Conservation (phyloP, 768 basidiomycete species). For the Royoungia palumana region DNA sequence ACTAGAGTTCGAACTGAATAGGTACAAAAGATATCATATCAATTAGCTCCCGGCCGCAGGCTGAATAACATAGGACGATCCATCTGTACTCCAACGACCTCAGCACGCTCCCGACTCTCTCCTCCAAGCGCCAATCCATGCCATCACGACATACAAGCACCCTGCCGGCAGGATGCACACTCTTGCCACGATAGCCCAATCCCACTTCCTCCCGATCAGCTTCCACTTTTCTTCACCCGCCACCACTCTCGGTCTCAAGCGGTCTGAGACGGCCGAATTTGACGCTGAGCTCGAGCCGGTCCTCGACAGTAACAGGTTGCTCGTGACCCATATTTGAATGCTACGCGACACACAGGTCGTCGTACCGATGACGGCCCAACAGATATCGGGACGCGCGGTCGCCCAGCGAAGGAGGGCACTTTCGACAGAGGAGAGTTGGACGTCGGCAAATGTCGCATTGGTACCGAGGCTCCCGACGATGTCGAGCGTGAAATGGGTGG, state of each 20-base stretch:
- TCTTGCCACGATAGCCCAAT: slow-evolving; percentile 70
- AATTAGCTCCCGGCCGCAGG: background rate
- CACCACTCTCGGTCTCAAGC: slow-evolving; percentile 16
- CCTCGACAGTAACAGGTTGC: slow-evolving; percentile 55
- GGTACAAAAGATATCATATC: background rate
- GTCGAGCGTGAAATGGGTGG: slow-evolving; percentile 80
- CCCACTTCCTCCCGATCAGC: slow-evolving; percentile 62
- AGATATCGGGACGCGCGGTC: slow-evolving; percentile 69
- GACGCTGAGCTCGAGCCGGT: slow-evolving; percentile 1
- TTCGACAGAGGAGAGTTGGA: slow-evolving; percentile 20
- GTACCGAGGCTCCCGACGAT: slow-evolving; percentile 50
- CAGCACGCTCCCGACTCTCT: slow-evolving; percentile 34
- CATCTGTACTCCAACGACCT: background rate
- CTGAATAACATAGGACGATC: background rate
- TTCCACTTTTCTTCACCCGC: slow-evolving; percentile 18
- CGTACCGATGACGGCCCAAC: slow-evolving; percentile 88
- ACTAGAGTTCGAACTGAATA: background rate
- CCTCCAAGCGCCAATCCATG: slow-evolving; percentile 55
- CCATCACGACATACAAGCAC: slow-evolving; percentile 74
- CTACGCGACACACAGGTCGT: slow-evolving; percentile 81
- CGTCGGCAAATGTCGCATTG: slow-evolving; percentile 5
- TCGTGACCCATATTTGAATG: slow-evolving; percentile 95
- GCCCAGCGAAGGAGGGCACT: slow-evolving; percentile 37
- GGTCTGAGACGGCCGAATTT: slow-evolving; percentile 15
- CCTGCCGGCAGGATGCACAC: slow-evolving; percentile 75